A percentile compares a stretch with the other conserved stretches of the same genome.
These are phyloP conservation scores for Lepiota brunneoincarnata DNA, from an alignment of 768 basidiomycete genomes.

Conservation along the genomic window DNA sequence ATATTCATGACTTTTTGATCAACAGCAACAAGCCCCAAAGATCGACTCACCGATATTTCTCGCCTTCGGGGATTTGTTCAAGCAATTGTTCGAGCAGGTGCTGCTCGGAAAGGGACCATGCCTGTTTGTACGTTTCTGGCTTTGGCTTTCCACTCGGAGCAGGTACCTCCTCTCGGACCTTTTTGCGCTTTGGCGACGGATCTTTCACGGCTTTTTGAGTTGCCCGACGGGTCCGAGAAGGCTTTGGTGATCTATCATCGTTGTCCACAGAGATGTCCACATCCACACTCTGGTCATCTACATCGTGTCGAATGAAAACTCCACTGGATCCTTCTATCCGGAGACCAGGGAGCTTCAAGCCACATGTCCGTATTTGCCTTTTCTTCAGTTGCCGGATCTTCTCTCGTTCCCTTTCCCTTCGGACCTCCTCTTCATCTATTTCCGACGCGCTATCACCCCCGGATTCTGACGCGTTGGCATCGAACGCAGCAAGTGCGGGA, in stretches of 20 bases:
- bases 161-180: constrained; percentile 3
- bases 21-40: background rate
- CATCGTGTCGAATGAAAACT: constrained; percentile 54
- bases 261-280: constrained; percentile 51
- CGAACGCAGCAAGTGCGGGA: constrained; percentile 36
- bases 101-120: constrained; percentile 77
- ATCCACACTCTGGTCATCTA: constrained; percentile 58
- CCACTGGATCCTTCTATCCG: constrained; percentile 25
- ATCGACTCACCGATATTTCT: constrained; percentile 61
- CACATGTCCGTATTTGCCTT: constrained; percentile 37
- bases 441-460: constrained; percentile 31
- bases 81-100: constrained; percentile 72
- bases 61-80: constrained; percentile 74
- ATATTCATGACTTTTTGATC: background rate
- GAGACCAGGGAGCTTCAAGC: constrained; percentile 26
- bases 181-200: constrained; percentile 1
- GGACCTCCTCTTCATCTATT: constrained; percentile 32
- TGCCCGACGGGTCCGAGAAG: background rate
- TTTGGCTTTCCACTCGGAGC: constrained; percentile 34
- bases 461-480: constrained; percentile 27
- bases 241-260: background rate
- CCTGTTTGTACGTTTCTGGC: constrained; percentile 79
- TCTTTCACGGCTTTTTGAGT: background rate
- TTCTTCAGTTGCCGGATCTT: constrained; percentile 59
- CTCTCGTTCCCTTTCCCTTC: constrained; percentile 42